Conservation (phyloP, 495 filamentous ascomycete genomes). For the Podospora pseudopauciseta region DNA sequence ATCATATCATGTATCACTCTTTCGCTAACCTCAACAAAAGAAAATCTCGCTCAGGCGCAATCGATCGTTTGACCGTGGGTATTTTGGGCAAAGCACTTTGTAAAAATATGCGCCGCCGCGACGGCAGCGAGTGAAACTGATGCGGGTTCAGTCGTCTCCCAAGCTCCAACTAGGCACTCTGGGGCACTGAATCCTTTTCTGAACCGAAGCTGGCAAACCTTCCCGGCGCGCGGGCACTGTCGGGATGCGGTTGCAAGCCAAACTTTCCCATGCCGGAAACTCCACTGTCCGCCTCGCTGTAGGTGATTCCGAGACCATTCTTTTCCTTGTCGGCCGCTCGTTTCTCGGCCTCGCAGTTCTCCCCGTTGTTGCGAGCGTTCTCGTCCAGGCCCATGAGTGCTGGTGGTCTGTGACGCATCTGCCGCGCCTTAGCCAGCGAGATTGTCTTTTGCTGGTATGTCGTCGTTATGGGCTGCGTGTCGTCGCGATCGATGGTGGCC, state of each 20-base stretch:
- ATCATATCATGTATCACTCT: slow-evolving; percentile 15
- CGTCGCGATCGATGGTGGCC: slow-evolving; percentile 94
- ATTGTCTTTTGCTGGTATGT: slow-evolving; percentile 97
- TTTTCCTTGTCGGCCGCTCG: slow-evolving; percentile 17
- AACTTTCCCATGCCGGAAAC: slow-evolving; percentile 47
- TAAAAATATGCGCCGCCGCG: not conserved
- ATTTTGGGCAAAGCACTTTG: slow-evolving; percentile 14
- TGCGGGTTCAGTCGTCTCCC: slow-evolving; percentile 3
- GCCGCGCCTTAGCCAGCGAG: slow-evolving; percentile 74
- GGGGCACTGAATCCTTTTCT: slow-evolving; percentile 37
- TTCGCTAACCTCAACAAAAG: slow-evolving; percentile 1
- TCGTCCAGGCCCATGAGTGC: slow-evolving; percentile 74
- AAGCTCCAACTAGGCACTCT: slow-evolving; percentile 39
- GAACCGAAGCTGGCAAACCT: slow-evolving; percentile 30
- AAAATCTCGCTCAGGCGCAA: not conserved
- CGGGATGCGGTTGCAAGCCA: slow-evolving; percentile 36
- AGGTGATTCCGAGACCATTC: slow-evolving; percentile 49
- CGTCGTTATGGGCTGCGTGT: slow-evolving; percentile 68
- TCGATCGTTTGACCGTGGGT: not conserved
- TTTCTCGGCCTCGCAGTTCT: slow-evolving; percentile 24
- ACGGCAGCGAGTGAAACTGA: slow-evolving; percentile 6
- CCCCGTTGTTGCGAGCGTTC: slow-evolving; percentile 36
- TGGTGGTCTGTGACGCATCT: slow-evolving; percentile 82
- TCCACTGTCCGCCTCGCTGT: slow-evolving; percentile 47
- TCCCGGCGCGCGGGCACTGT: slow-evolving; percentile 32